Evolutionary conservation across 2,329 filamentous ascomycete species (phyloP), one percentile per base, ranked within the genome.

Genomic region (Botrytis pseudocinerea): DNA sequence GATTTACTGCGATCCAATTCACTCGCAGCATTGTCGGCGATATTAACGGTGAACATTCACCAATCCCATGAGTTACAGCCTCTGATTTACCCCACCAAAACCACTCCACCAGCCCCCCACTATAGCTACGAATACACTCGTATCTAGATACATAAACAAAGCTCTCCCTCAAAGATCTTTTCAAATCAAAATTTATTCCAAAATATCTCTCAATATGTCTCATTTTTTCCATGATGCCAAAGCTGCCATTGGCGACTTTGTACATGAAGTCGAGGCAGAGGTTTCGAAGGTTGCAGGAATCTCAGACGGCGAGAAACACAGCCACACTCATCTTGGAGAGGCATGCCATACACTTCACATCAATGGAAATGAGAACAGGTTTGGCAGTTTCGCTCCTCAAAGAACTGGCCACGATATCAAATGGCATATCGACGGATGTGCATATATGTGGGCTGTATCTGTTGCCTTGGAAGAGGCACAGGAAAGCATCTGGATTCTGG

Each of bases 381-480:
- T 85, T 79, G 84, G 87, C 74, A 91, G 89, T 74, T 97, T 97
- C 83, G 92, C 92, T 1, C 90, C 92, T 1, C 87, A 91, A 78
- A 88, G 92, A 32, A 87, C 88, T 46, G 91, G 92, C 73, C 91
- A 94, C 79, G 85, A 90, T 76, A 90, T 89, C 75, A 97, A 97
- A 85, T 97, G 94, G 93, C 95, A 92, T 82, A 92, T 96, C 28
- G 93, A 96, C 80, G 93, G 92, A 10, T 93, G 91, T 80, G 89
- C 90, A 14, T 96, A 97, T 81, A 94, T 97, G 84, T 94, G 90
- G 86, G 94, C 94, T 22, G 92, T 97, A 1, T 93, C 91, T 42
- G 85, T 91, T 75, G 94, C 94, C 2, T 83, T 97, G 69, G 92
- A 96, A 83, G 90, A 88, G 79, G 94, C 94, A 4, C 87, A 85